Conservation (phyloP, 495 filamentous ascomycete species). For the Xylaria bambusicola region DNA sequence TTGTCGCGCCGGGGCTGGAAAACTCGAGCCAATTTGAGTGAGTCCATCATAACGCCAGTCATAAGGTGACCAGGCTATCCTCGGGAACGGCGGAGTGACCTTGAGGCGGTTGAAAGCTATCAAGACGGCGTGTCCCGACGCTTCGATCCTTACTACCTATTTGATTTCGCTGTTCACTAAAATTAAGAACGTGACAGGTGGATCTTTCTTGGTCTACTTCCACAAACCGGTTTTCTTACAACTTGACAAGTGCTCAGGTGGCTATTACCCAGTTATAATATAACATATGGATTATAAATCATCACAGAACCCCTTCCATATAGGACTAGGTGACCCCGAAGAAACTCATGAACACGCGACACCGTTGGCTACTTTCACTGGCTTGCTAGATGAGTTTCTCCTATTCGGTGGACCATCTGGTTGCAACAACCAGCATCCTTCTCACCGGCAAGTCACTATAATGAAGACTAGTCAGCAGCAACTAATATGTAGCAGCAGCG, state of each 20-base stretch:
- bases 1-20: neutral
- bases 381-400: slow-evolving; percentile 4
- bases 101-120: neutral
- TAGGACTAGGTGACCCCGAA: neutral
- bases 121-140: neutral
- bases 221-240: slow-evolving; percentile 7
- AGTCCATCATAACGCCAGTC: slow-evolving; percentile 5
- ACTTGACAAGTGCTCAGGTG: neutral
- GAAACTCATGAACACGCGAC: neutral
- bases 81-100: slow-evolving; percentile 1
- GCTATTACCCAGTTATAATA: neutral
- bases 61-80: neutral
- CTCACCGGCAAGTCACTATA: neutral
- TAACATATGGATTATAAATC: slow-evolving; percentile 7
- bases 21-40: neutral
- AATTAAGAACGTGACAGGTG: neutral
- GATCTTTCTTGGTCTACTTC: neutral
- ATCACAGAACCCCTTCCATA: neutral
- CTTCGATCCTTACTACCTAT: neutral
- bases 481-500: slow-evolving; percentile 3
- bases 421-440: neutral
- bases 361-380: neutral
- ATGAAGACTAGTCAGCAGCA: neutral
- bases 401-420: slow-evolving; percentile 7
- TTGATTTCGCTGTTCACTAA: neutral